These are phyloP conservation scores for Cicer pinnatifidum DNA, from an alignment of 306 rosid genomes.

Conservation along the genomic window DNA sequence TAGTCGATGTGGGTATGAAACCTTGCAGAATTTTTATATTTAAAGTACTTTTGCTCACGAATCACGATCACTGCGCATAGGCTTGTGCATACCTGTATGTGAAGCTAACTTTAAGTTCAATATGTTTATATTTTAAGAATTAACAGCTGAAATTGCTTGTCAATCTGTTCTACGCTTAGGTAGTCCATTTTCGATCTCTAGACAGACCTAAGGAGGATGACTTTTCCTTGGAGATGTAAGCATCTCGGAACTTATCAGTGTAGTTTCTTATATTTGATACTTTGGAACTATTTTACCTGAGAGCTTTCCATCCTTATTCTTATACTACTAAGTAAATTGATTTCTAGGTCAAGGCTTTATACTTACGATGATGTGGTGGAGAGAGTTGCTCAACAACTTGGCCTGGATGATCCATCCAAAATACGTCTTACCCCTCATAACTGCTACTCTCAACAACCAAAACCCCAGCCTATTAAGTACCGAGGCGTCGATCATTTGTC, in stretches of 20 bases:
- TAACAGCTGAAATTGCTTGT: slow-evolving; percentile 34
- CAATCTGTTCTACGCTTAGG: slow-evolving; percentile 51
- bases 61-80: neutral
- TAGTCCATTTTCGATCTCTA: slow-evolving; percentile 80
- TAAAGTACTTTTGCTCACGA: neutral
- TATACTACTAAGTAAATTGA: slow-evolving; percentile 15
- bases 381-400: slow-evolving; percentile 78
- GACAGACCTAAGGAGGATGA: slow-evolving; percentile 89
- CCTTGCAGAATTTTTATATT: neutral
- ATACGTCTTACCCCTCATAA: slow-evolving; percentile 82
- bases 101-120: slow-evolving; percentile 12
- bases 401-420: slow-evolving; percentile 81
- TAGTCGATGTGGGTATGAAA: slow-evolving; percentile 14
- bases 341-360: slow-evolving; percentile 72
- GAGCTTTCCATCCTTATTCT: slow-evolving; percentile 34
- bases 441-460: slow-evolving; percentile 89
- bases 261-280: slow-evolving; percentile 11
- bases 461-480: slow-evolving; percentile 81
- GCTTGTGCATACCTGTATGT: neutral
- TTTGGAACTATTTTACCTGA: neutral
- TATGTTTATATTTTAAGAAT: slow-evolving; percentile 15
- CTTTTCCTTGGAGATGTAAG: slow-evolving; percentile 81
- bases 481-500: slow-evolving; percentile 80
- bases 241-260: slow-evolving; percentile 20
- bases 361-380: slow-evolving; percentile 88